Conservation (phyloP, 495 filamentous ascomycete species). For the Thermochaetoides thermophila region DNA sequence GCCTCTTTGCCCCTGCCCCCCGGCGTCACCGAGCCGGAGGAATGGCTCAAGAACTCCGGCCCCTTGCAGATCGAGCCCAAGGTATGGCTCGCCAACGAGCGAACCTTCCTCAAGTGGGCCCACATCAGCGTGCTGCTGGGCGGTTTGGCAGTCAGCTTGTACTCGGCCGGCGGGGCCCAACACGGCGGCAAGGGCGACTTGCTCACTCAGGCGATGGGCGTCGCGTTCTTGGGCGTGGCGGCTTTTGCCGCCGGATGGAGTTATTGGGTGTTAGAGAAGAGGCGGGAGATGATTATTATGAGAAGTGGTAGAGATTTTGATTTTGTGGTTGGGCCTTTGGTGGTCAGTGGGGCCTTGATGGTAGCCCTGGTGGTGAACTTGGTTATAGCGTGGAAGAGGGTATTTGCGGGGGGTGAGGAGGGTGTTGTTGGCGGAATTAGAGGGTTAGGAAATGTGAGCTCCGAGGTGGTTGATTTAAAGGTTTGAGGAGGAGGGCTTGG, state of each 20-base stretch:
- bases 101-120: constrained; percentile 96
- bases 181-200: constrained; percentile 46
- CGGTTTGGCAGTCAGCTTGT: constrained; percentile 65
- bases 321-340: constrained; percentile 65
- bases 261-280: constrained; percentile 61
- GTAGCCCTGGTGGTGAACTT: constrained; percentile 78
- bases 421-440: too few species aligned
- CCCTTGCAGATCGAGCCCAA: constrained; percentile 87
- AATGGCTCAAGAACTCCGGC: constrained; percentile 85
- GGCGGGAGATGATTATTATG: constrained; percentile 63
- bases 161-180: constrained; percentile 60
- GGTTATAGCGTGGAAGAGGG: constrained; percentile 70
- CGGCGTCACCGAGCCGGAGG: constrained; percentile 67
- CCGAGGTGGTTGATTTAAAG: too few species aligned
- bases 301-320: constrained; percentile 89
- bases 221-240: constrained; percentile 71
- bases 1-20: constrained; percentile 59
- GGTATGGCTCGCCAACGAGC: constrained; percentile 96
- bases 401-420: too few species aligned
- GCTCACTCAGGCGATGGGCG: constrained; percentile 57
- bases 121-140: constrained; percentile 80
- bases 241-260: constrained; percentile 78
- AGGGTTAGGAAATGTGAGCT: too few species aligned
- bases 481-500: too few species aligned
- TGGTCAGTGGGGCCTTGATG: constrained; percentile 67